Conservation (phyloP, 441 rosid genomes). For the Euphorbia schlechtendalii region DNA sequence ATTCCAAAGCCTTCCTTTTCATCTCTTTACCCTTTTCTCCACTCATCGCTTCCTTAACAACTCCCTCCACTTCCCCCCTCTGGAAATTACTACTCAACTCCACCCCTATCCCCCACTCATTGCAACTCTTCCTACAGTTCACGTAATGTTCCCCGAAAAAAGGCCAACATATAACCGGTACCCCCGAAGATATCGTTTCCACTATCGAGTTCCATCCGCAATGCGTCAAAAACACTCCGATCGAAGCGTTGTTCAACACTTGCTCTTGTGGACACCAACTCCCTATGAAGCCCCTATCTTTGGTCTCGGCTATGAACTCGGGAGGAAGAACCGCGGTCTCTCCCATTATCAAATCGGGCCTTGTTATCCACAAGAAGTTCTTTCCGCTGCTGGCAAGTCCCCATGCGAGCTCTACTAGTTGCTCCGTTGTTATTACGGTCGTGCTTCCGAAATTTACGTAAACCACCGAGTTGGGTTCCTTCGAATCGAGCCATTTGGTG, state of each 20-base stretch:
- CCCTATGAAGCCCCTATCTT: conserved; percentile 30
- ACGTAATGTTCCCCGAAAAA: neutral
- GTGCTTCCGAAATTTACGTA: conserved; percentile 49
- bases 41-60: conserved; percentile 24
- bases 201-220: conserved; percentile 53
- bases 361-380: conserved; percentile 41
- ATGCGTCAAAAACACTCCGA: conserved; percentile 45
- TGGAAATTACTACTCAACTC: conserved; percentile 36
- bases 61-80: conserved; percentile 37
- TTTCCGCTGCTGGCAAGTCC: conserved; percentile 43
- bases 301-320: conserved; percentile 37
- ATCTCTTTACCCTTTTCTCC: neutral
- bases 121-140: neutral
- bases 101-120: conserved; percentile 38
- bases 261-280: conserved; percentile 54
- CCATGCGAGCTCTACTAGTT: conserved; percentile 44
- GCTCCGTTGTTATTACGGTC: conserved; percentile 30
- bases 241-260: conserved; percentile 39
- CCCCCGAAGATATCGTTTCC: conserved; percentile 24
- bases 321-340: conserved; percentile 34
- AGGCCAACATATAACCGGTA: neutral
- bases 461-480: conserved; percentile 26
- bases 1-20: neutral
- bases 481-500: conserved; percentile 40
- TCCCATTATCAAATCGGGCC: conserved; percentile 41